phyloP scores from a whole-genome alignment of 1,139 yeast genomes.

The Lodderomyces beijingensis region DNA sequence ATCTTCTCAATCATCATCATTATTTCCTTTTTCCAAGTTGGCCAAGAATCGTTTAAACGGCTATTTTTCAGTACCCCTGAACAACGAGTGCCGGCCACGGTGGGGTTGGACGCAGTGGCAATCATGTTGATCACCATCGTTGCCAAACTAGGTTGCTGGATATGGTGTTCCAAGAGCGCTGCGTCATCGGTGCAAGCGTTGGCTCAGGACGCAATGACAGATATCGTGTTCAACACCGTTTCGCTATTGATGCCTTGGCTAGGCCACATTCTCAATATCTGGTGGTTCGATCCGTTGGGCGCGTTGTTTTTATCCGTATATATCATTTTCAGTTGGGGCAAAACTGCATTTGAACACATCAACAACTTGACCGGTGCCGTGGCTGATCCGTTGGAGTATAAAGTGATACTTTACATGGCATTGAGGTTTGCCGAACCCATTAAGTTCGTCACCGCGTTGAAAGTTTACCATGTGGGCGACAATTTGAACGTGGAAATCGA shows the following conservation, averaged over 20 bases:
- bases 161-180: conserved; percentile 59
- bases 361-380: conserved; percentile 72
- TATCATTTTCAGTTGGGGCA: conserved; percentile 60
- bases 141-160: conserved; percentile 57
- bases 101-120: conserved; percentile 50
- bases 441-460: conserved; percentile 59
- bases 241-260: conserved; percentile 66
- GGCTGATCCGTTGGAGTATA: conserved; percentile 60
- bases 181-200: conserved; percentile 73
- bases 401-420: conserved; percentile 63
- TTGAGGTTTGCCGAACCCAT: conserved; percentile 68
- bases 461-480: conserved; percentile 79
- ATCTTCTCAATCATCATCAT: conserved; percentile 70
- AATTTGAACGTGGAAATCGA: conserved; percentile 74
- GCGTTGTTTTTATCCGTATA: conserved; percentile 62
- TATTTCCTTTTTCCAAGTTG: conserved; percentile 69
- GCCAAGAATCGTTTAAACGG: conserved; percentile 52
- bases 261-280: conserved; percentile 47
- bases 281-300: conserved; percentile 75
- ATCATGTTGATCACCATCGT: conserved; percentile 65
- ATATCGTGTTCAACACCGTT: conserved; percentile 64
- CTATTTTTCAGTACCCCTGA: conserved; percentile 27
- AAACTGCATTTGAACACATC: conserved; percentile 66
- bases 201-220: conserved; percentile 80
- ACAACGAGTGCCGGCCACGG: conserved; percentile 35